Base-by-base conservation (phyloP, 495 filamentous ascomycete genomes). In the Trichocladium uniseriatum region DNA sequence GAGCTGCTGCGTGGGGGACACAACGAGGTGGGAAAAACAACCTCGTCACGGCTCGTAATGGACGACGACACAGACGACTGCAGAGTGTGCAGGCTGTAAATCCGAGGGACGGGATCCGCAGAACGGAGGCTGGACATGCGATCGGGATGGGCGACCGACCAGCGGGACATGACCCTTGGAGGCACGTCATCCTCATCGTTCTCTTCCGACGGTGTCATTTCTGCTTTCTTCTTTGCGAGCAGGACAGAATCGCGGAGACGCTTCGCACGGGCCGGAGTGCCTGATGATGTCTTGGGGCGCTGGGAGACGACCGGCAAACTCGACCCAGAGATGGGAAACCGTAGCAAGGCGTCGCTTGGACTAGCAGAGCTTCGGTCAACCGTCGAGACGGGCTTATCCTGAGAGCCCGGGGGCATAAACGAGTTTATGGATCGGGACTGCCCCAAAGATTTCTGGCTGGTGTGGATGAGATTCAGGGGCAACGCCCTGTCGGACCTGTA, bases 51-150 rank as follows among this genome's bases (percentile, higher is more conserved):
- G 40, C 43, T 56, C 13, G 46, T 44, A 46, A 43, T 9, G 32
- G 53, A 44, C 3, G 52, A 58, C 24, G 57, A 63, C 8, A 51
- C 19, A 20, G 62, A 57, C 0, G 57, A 54, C 21, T 58, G 61
- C n/a, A 67, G 43, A 14, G 52, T 56, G 13, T 64, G 61, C 13
- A 61, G 28, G 32, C 60, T 67, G 28, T 62, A 57, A 13, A 57
- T 55, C 48, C 53, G 59, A 3, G 59, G 45, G 20, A 41, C 15
- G 4, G 54, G 38, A 29, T 37, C 21, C 19, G 21, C n/a, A 2
- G 49, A 32, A 24, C 18, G n/a, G 9, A 36, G 39, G 31, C 18
- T 44, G 3, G 57, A 53, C 13, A 49, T 52, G 38, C 53, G 48
- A 15, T 45, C 54, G 20, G 46, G 52, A 7, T 49, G 53, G 11